Conservation (phyloP, 2,329 filamentous ascomycete genomes). For the Mycocentrospora acerina region DNA sequence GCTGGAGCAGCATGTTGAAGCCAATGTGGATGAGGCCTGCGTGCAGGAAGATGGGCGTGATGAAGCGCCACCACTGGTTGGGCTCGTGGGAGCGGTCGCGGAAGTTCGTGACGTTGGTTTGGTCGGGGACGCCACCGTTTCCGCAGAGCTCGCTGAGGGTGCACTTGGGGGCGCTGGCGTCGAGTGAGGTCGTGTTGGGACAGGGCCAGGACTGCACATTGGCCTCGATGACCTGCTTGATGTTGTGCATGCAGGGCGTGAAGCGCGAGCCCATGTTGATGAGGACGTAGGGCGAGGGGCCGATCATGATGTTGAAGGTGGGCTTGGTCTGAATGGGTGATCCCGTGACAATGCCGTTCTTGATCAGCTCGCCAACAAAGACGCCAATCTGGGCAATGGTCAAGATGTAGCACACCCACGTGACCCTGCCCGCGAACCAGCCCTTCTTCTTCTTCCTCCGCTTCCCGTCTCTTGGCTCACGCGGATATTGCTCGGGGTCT, state of each 20-base stretch:
- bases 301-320: conserved; percentile 95
- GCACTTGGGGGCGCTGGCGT: conserved; percentile 60
- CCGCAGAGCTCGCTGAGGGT: conserved; percentile 80
- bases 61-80: conserved; percentile 97
- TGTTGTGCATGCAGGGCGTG: conserved; percentile 90
- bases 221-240: conserved; percentile 62
- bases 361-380: conserved; percentile 85
- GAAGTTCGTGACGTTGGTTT: conserved; percentile 50
- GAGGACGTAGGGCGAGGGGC: conserved; percentile 82
- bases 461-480: conserved; percentile 17
- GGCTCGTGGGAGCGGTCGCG: conserved; percentile 65
- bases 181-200: conserved; percentile 69
- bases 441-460: conserved; percentile 48
- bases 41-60: conserved; percentile 92
- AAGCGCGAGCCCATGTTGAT: conserved; percentile 98
- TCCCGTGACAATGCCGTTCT: conserved; percentile 76
- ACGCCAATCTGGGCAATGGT: conserved; percentile 76
- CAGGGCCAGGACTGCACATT: conserved; percentile 68
- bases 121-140: conserved; percentile 73
- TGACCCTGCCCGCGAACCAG: conserved; percentile 61
- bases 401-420: conserved; percentile 82
- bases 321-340: conserved; percentile 78
- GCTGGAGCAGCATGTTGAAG: conserved; percentile 90
- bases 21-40: conserved; percentile 91
- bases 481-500: conserved; percentile 45